phyloP scores from a whole-genome alignment of 768 basidiomycete genomes.

The Tylopilus plumbeoviolaceoides region DNA sequence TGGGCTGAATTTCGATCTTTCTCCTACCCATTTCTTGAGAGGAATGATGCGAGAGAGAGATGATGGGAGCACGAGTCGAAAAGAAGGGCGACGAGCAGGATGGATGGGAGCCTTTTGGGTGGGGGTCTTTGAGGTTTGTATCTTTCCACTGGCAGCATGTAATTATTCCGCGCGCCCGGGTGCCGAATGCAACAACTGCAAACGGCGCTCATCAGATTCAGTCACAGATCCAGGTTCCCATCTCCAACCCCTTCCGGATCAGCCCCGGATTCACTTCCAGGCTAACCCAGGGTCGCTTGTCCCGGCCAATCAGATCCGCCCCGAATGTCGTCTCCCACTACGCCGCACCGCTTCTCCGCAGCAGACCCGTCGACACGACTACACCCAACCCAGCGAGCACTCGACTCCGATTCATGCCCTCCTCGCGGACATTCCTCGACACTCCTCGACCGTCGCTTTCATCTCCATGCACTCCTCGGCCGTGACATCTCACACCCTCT shows the following conservation, averaged over 20 bases:
- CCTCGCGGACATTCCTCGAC: constrained; percentile 3
- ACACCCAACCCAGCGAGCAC: constrained; percentile 16
- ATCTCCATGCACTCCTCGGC: constrained; percentile 24
- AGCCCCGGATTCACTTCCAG: constrained; percentile 22
- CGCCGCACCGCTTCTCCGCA: constrained; percentile 24
- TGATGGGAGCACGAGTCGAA: constrained; percentile 21
- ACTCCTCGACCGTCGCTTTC: constrained; percentile 2
- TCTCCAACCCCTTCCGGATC: constrained; percentile 22
- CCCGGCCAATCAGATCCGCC: not conserved
- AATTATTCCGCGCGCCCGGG: constrained; percentile 39
- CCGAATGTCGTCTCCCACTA: constrained; percentile 15
- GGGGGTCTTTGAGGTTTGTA: constrained; percentile 32
- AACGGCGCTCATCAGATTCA: constrained; percentile 35
- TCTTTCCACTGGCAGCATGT: constrained; percentile 33
- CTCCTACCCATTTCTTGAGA: constrained; percentile 56
- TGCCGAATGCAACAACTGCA: constrained; percentile 34
- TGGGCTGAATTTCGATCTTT: constrained; percentile 82
- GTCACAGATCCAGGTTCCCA: constrained; percentile 25
- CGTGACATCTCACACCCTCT: not conserved
- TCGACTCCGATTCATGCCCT: not conserved
- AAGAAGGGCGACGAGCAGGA: constrained; percentile 17
- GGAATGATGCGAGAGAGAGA: constrained; percentile 3
- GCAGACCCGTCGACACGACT: constrained; percentile 1
- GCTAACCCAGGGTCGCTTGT: not conserved
- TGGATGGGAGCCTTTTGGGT: constrained; percentile 32